A percentile compares a stretch with the other conserved stretches of the same genome.
Evolutionary conservation across 164 flowering plant genomes (phyloP).

Genomic region (Vitis labrusca): DNA sequence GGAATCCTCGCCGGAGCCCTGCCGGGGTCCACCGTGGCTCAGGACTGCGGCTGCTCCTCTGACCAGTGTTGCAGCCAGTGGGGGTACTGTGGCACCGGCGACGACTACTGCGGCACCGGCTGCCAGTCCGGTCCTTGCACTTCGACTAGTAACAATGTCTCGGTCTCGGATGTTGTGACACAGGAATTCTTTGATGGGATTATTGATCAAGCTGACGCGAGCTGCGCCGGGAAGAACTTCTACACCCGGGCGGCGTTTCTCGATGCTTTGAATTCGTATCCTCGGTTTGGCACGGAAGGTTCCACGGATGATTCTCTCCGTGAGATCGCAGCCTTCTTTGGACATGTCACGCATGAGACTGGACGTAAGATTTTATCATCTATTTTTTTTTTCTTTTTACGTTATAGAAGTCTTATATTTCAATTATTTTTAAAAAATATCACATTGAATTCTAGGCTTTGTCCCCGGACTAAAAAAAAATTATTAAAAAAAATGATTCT

Average conservation of each 20-base stretch:
- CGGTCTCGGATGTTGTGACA: conserved; percentile 2
- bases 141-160: too few species aligned
- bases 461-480: too few species aligned
- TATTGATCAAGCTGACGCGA: neutral
- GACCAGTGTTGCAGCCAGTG: conserved; percentile 7
- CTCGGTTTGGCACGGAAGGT: conserved; percentile 11
- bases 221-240: conserved; percentile 11
- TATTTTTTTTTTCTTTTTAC: too few species aligned
- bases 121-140: conserved; percentile 11
- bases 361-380: conserved; percentile 14
- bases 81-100: conserved; percentile 12
- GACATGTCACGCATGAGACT: conserved; percentile 19
- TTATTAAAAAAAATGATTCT: too few species aligned
- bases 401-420: neutral
- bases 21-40: neutral
- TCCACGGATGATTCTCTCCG: conserved; percentile 13
- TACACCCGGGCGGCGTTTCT: conserved; percentile 13
- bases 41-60: conserved; percentile 10
- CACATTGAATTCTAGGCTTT: too few species aligned
- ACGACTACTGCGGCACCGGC: conserved; percentile 15
- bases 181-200: conserved; percentile 15
- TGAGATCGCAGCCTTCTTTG: conserved; percentile 19
- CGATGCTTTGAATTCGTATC: conserved; percentile 8
- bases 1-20: too few species aligned
- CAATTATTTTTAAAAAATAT: neutral